A percentile compares a stretch with the other conserved stretches of the same genome.
Evolutionary conservation across 2,329 filamentous ascomycete genomes (phyloP).

Genomic region (Penicillium sp.): DNA sequence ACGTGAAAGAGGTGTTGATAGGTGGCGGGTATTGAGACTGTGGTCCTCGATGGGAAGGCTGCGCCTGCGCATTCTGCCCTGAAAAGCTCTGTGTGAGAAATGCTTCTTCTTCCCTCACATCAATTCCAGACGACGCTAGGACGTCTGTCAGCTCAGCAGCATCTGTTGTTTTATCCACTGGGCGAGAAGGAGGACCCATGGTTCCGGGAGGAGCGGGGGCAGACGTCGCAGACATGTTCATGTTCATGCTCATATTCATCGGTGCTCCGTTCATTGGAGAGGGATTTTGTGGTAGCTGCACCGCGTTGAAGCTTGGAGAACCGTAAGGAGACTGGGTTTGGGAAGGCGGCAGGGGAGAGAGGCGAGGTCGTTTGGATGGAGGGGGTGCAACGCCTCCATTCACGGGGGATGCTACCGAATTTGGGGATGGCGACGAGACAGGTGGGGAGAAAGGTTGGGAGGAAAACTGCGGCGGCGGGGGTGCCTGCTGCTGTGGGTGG

Average conservation of each 20-base stretch:
- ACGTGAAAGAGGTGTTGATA: constrained; percentile 43
- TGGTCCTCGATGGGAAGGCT: constrained; percentile 33
- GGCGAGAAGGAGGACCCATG: constrained; percentile 64
- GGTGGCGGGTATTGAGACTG: constrained; percentile 52
- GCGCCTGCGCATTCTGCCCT: constrained; percentile 41
- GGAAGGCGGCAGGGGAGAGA: constrained; percentile 67
- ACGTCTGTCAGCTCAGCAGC: constrained; percentile 76
- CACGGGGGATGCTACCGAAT: constrained; percentile 49
- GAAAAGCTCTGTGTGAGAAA: constrained; percentile 62
- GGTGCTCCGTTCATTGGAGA: constrained; percentile 40
- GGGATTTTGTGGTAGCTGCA: constrained; percentile 44
- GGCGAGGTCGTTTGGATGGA: constrained; percentile 69
- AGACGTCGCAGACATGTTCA: constrained; percentile 48
- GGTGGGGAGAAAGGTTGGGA: constrained; percentile 62
- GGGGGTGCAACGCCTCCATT: constrained; percentile 56
- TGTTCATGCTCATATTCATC: constrained; percentile 55
- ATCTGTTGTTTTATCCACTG: constrained; percentile 53
- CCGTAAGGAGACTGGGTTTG: constrained; percentile 56
- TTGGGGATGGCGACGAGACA: constrained; percentile 62
- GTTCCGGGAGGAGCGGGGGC: constrained; percentile 43
- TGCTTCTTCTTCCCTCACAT: constrained; percentile 82
- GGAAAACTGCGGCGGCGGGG: constrained; percentile 46
- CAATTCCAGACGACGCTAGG: constrained; percentile 78
- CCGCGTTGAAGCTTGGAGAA: constrained; percentile 57
- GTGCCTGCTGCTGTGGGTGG: constrained; percentile 23